Evolutionary conservation across 768 basidiomycete species (phyloP), one percentile per base, ranked within the genome.

Genomic region (Xerocomus spinulosus): DNA sequence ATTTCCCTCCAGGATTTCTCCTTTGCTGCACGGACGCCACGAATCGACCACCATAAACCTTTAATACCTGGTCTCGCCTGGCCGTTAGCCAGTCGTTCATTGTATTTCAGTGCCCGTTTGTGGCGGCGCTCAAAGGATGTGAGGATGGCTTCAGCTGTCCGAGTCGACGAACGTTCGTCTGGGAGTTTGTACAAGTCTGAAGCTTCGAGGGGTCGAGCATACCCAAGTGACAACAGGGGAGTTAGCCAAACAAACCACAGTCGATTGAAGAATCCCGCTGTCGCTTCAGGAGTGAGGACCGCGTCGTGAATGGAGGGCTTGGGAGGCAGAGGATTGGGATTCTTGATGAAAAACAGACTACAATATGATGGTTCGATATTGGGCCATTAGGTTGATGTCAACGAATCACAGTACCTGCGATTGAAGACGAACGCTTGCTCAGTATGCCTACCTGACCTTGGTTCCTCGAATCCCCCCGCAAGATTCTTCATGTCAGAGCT

Each of bases 271-370:
- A 33, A n/a, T 33, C 32, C 7, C 15, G 15, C 32, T 33, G 15
- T 15, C n/a, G 15, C 32, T n/a, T 33, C 32, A 4, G 32, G 32
- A n/a, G 8, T 33, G 32, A n/a, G n/a, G n/a, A n/a, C n/a, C n/a
- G 32, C 32, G 8, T 33, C 32, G 3, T n/a, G 15, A 33, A n/a
- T 33, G 15, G 15, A 12, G 26, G 26, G 26, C 26, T 10, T 28
- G 26, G 6, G 26, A 6, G 10, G 71, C 3, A 74, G 70, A 5
- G 68, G 61, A 12, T 68, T 41, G 2, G 44, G 39, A 35, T 52
- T 34, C 6, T n/a, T n/a, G n/a, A 34, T 8, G 33, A 14, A 15
- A 34, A 56, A 49, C 17, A 62, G 14, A 28, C 54, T 56, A 32
- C 33, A 21, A 29, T 9, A 13, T 50, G 2, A 18, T 41, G 48